A percentile compares a stretch with the other conserved stretches of the same genome.
phyloP scores from a whole-genome alignment of 331 rosid genomes.

The Pyrus hybrid region DNA sequence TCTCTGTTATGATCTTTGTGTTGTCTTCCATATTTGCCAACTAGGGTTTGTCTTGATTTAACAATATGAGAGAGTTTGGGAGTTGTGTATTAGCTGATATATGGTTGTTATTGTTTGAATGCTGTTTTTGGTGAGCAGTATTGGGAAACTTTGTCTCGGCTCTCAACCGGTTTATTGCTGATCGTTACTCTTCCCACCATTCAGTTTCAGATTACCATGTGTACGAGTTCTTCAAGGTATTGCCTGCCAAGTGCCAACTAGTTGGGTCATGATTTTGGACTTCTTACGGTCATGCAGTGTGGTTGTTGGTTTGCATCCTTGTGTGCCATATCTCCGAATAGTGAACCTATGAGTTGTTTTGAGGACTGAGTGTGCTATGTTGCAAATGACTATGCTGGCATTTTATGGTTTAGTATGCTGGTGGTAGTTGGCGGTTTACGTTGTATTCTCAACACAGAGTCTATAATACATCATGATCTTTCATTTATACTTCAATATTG shows the following conservation, averaged over 20 bases:
- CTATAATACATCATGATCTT: neutral
- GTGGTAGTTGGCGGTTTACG: neutral
- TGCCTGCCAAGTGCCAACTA: neutral
- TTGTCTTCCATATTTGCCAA: neutral
- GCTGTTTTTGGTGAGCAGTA: conserved; percentile 34
- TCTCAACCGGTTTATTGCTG: conserved; percentile 83
- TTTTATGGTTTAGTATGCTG: neutral
- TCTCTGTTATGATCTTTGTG: neutral
- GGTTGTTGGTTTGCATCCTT: neutral
- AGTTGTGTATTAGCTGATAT: neutral
- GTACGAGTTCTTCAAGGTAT: conserved; percentile 92
- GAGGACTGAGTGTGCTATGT: too few relatives aligned
- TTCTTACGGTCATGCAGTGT: neutral
- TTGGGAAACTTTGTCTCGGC: conserved; percentile 89
- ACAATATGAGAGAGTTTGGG: neutral
- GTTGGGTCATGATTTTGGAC: neutral
- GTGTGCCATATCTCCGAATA: neutral
- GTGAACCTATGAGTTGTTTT: too few relatives aligned
- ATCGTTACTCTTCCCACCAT: conserved; percentile 58
- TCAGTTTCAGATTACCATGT: conserved; percentile 88
- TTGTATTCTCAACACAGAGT: neutral
- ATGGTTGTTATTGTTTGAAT: neutral
- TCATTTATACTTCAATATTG: neutral
- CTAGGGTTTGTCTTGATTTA: neutral
- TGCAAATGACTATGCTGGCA: too few relatives aligned